phyloP scores from a whole-genome alignment of 2,329 filamentous ascomycete species.

The Fusarium irregulare region DNA sequence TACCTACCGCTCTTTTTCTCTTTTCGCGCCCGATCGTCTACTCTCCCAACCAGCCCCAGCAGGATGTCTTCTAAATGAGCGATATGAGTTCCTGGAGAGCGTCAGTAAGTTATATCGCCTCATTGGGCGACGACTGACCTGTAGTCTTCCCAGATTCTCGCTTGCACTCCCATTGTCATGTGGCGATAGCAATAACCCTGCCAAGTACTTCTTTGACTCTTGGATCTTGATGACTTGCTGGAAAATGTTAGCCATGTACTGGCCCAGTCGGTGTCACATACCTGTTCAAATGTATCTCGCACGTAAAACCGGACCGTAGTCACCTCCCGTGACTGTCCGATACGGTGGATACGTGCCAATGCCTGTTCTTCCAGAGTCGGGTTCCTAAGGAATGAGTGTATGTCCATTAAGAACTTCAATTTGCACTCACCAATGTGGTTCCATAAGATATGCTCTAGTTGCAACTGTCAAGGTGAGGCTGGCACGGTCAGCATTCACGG shows the following conservation, averaged over 20 bases:
- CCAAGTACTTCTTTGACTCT: slow-evolving; percentile 27
- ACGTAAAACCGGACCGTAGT: slow-evolving; percentile 54
- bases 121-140: not conserved
- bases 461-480: slow-evolving; percentile 61
- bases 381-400: slow-evolving; percentile 47
- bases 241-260: rapidly evolving
- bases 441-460: slow-evolving; percentile 60
- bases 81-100: not conserved
- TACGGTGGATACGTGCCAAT: slow-evolving; percentile 52
- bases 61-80: not conserved
- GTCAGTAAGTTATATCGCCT: not conserved
- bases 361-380: slow-evolving; percentile 59
- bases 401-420: rapidly evolving
- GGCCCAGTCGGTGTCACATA: not conserved
- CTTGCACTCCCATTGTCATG: not conserved
- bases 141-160: not conserved
- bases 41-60: no score
- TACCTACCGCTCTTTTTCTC: not conserved
- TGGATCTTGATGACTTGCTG: slow-evolving; percentile 31
- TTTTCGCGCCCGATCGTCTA: not conserved
- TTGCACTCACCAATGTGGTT: slow-evolving; percentile 58
- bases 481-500: not conserved
- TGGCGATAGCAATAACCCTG: slow-evolving; percentile 6
- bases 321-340: slow-evolving; percentile 52
- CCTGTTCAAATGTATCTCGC: slow-evolving; percentile 54